Evolutionary conservation across 768 basidiomycete species (phyloP).

Genomic region (Kwoniella dendrophila): DNA sequence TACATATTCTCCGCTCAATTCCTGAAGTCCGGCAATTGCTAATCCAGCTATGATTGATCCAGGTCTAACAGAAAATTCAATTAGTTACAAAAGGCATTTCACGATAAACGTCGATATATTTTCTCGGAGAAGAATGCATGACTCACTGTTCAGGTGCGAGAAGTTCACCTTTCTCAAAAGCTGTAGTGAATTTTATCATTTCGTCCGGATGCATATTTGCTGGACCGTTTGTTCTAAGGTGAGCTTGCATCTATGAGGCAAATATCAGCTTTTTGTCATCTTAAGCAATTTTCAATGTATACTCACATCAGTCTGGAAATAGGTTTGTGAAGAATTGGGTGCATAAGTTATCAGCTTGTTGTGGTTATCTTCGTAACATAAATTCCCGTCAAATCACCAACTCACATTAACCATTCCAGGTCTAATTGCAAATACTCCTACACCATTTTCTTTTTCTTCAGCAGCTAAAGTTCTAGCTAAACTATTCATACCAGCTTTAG

Average conservation of each 20-base stretch:
- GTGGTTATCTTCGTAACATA: background rate
- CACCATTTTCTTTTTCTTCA: slow-evolving; percentile 68
- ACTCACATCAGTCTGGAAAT: slow-evolving; percentile 62
- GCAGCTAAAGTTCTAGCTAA: slow-evolving; percentile 80
- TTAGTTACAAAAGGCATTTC: background rate
- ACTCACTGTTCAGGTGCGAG: slow-evolving; percentile 74
- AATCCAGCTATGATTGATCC: slow-evolving; percentile 69
- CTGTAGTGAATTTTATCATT: slow-evolving; percentile 64
- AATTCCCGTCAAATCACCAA: background rate
- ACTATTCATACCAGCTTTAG: slow-evolving; percentile 88
- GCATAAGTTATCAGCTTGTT: slow-evolving; percentile 13
- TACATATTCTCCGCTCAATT: slow-evolving; percentile 74
- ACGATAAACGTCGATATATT: background rate
- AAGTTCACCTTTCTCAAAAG: slow-evolving; percentile 68
- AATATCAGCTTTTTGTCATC: slow-evolving; percentile 48
- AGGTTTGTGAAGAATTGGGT: background rate
- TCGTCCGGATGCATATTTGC: slow-evolving; percentile 64
- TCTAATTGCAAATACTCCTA: slow-evolving; percentile 74
- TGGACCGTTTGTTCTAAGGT: slow-evolving; percentile 42
- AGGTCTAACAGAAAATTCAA: slow-evolving; percentile 32
- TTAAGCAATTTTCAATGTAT: slow-evolving; percentile 43
- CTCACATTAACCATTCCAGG: slow-evolving; percentile 78
- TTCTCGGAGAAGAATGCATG: slow-evolving; percentile 48
- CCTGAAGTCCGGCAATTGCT: slow-evolving; percentile 66
- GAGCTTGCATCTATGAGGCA: slow-evolving; percentile 60